Evolutionary conservation across 352 stramenopile genomes (phyloP).

Genomic region (Phytophthora cajani): DNA sequence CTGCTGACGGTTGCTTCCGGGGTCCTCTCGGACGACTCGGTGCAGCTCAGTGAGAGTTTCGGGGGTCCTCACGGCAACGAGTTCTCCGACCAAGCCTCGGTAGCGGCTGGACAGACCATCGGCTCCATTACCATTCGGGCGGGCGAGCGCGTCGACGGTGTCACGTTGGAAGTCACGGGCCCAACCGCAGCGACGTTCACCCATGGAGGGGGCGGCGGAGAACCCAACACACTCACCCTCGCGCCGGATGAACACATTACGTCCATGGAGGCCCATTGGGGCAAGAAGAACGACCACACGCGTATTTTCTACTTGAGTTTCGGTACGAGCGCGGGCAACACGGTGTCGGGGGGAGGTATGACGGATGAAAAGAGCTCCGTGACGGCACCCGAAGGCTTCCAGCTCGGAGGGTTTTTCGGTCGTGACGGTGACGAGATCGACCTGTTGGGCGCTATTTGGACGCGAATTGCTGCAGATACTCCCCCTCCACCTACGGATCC

Average conservation of each 20-base stretch:
- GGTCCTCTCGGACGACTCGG: slow-evolving; percentile 1
- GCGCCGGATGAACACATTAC: slow-evolving; percentile 5
- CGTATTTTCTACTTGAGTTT: slow-evolving; percentile 14
- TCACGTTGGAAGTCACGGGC: slow-evolving; percentile 9
- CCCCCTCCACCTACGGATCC: slow-evolving; percentile 6
- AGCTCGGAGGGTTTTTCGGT: slow-evolving; percentile 11
- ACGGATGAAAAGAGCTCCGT: slow-evolving; percentile 12
- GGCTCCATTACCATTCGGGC: slow-evolving; percentile 14
- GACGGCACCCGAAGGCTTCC: slow-evolving; percentile 11
- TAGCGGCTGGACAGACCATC: slow-evolving; percentile 3
- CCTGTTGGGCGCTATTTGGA: slow-evolving; percentile 13
- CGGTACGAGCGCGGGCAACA: slow-evolving; percentile 10
- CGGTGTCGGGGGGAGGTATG: background rate
- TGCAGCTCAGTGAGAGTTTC: slow-evolving; percentile 18
- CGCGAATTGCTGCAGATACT: slow-evolving; percentile 5
- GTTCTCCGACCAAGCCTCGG: slow-evolving; percentile 14
- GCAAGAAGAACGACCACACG: slow-evolving; percentile 12
- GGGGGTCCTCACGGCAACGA: slow-evolving; percentile 14
- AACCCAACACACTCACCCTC: slow-evolving; percentile 12
- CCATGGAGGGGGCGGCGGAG: slow-evolving; percentile 8
- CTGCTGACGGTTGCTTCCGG: background rate
- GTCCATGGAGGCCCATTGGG: slow-evolving; percentile 14
- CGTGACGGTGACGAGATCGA: slow-evolving; percentile 12
- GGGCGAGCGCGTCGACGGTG: slow-evolving; percentile 8
- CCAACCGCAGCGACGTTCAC: slow-evolving; percentile 5